phyloP scores from a whole-genome alignment of 106 monocot species.

The Amphibolis antarctica region DNA sequence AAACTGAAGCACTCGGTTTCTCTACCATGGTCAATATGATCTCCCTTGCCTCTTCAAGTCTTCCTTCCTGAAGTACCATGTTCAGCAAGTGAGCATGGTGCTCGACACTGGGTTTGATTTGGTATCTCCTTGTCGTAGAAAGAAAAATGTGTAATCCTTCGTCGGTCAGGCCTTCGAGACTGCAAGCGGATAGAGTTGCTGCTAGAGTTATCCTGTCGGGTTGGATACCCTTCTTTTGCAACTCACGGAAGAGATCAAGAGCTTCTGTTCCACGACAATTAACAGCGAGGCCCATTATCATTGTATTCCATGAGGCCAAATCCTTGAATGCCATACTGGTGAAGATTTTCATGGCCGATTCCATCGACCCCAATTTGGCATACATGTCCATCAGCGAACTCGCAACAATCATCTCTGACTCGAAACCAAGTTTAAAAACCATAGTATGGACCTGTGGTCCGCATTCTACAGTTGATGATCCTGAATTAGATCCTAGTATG shows the following conservation, averaged over 20 bases:
- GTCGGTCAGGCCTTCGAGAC: conserved; percentile 28
- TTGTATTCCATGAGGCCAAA: conserved; percentile 48
- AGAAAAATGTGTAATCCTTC: conserved; percentile 40
- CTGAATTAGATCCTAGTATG: conserved; percentile 44
- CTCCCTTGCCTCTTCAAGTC: conserved; percentile 33
- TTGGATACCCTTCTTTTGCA: conserved; percentile 17
- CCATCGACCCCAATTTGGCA: conserved; percentile 35
- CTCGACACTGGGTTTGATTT: conserved; percentile 23
- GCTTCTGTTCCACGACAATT: conserved; percentile 39
- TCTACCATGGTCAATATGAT: conserved; percentile 29
- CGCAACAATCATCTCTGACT: conserved; percentile 35
- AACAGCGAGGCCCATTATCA: conserved; percentile 53
- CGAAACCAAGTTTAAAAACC: conserved; percentile 39
- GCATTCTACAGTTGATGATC: conserved; percentile 25
- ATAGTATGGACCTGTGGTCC: conserved; percentile 46
- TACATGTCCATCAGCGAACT: conserved; percentile 63
- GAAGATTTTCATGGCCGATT: conserved; percentile 38
- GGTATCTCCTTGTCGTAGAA: conserved; percentile 42
- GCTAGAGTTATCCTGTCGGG: conserved; percentile 60
- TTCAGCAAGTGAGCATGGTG: conserved; percentile 45
- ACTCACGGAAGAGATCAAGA: conserved; percentile 30
- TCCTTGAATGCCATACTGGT: conserved; percentile 30
- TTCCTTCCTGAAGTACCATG: conserved; percentile 51
- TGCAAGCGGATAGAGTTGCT: conserved; percentile 52
- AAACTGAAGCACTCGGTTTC: conserved; percentile 16